These are phyloP conservation scores for Podospora conica DNA, from an alignment of 495 filamentous ascomycete genomes.

Conservation along the genomic window DNA sequence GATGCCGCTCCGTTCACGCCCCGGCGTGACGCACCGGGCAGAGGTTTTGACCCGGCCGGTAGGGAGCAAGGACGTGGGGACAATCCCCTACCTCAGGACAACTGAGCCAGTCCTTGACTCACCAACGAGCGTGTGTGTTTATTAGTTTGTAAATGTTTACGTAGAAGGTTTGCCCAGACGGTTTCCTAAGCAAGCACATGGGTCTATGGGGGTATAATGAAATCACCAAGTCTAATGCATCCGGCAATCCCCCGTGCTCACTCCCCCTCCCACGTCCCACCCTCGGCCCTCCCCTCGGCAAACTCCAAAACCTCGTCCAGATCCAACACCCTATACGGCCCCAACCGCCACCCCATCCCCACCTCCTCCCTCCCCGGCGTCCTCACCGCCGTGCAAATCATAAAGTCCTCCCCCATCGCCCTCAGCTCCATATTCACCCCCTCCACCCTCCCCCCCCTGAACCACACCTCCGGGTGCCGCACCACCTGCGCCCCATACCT, in stretches of 20 bases:
- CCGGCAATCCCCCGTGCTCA: background rate
- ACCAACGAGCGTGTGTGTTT: background rate
- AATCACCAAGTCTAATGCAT: background rate
- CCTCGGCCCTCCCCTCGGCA: constrained; percentile 26
- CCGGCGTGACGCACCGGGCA: too few species aligned
- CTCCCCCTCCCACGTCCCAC: background rate
- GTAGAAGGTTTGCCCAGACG: background rate
- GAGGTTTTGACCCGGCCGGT: too few species aligned
- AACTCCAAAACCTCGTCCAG: constrained; percentile 35
- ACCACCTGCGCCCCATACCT: constrained; percentile 23
- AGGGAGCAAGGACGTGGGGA: too few species aligned
- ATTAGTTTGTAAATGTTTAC: background rate
- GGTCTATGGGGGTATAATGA: background rate
- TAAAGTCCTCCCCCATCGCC: constrained; percentile 39
- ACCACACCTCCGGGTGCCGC: constrained; percentile 31
- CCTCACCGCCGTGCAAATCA: constrained; percentile 41
- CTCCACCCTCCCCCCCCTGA: constrained; percentile 31
- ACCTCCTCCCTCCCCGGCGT: constrained; percentile 32
- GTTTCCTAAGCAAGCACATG: background rate
- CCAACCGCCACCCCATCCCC: constrained; percentile 34
- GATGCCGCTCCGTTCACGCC: too few species aligned
- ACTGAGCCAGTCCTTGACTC: background rate
- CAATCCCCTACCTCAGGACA: too few species aligned
- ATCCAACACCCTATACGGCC: constrained; percentile 31
- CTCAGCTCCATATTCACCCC: constrained; percentile 41